Percentiles rank a stretch among this genome's conserved stretches.
These are phyloP conservation scores for Omphalotus guepiniiformis DNA, from an alignment of 768 basidiomycete species.

Conservation along the genomic window DNA sequence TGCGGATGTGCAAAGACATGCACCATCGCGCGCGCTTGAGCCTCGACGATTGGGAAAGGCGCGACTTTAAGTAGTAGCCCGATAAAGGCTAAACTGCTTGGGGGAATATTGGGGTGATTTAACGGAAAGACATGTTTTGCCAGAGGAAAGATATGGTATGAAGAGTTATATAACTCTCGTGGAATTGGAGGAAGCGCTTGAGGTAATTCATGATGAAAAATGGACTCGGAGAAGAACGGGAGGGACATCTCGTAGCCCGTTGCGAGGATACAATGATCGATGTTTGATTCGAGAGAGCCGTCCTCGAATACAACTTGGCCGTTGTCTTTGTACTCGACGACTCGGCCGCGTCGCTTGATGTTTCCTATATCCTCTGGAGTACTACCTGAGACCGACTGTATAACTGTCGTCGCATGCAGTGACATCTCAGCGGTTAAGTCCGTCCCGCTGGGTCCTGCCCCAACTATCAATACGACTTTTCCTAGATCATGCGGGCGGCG, in stretches of 20 bases:
- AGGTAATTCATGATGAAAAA: conserved; percentile 32
- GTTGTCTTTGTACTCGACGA: conserved; percentile 34
- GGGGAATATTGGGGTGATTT: conserved; percentile 33
- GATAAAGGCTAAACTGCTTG: conserved; percentile 57
- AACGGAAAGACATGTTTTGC: conserved; percentile 69
- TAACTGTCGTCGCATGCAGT: conserved; percentile 36
- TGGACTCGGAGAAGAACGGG: conserved; percentile 50
- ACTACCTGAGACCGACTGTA: conserved; percentile 50
- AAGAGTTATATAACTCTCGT: conserved; percentile 54
- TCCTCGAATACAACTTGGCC: conserved; percentile 58
- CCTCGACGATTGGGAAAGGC: conserved; percentile 77
- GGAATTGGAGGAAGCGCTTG: conserved; percentile 48
- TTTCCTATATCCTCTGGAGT: conserved; percentile 26
- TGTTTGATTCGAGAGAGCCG: conserved; percentile 44
- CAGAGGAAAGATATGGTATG: conserved; percentile 66
- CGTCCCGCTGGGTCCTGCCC: conserved; percentile 59
- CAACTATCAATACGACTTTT: conserved; percentile 42
- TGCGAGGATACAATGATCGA: conserved; percentile 67
- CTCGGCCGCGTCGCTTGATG: conserved; percentile 37
- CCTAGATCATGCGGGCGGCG: conserved; percentile 42
- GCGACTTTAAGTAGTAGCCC: conserved; percentile 55
- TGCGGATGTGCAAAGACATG: conserved; percentile 50
- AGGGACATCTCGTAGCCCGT: conserved; percentile 70
- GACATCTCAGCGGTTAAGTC: conserved; percentile 65
- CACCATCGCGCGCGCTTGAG: conserved; percentile 64